Evolutionary conservation across 2,329 filamentous ascomycete species (phyloP).

Genomic region (Diplodia intermedia): DNA sequence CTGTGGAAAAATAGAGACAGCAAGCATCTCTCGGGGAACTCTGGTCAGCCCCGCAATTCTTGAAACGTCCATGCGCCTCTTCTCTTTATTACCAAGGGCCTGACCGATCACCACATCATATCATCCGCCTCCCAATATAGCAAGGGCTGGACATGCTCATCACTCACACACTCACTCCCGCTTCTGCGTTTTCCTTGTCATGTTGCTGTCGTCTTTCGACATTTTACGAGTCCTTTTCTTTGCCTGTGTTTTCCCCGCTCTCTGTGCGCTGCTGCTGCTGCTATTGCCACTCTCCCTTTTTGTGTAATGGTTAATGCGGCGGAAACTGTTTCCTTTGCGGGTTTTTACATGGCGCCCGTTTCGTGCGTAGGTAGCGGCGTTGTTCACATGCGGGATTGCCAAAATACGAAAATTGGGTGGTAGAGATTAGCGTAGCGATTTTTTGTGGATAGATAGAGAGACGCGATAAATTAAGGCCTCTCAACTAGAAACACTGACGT

Average conservation of each 20-base stretch:
- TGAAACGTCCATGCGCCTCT: constrained; percentile 9
- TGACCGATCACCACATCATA: not conserved
- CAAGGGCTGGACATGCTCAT: not conserved
- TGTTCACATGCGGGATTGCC: too few relatives aligned
- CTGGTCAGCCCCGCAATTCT: constrained; percentile 1
- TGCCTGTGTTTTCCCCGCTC: not conserved
- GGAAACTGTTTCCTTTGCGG: not conserved
- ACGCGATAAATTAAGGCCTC: too few relatives aligned
- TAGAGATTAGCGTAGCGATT: too few relatives aligned
- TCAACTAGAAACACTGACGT: too few relatives aligned
- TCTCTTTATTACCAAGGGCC: not conserved
- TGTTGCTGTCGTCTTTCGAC: not conserved
- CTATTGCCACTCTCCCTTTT: not conserved
- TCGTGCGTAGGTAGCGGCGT: not conserved
- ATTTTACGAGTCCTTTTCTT: not conserved
- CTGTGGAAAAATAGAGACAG: not conserved
- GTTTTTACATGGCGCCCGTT: too few relatives aligned
- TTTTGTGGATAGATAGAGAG: too few relatives aligned
- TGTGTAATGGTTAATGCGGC: constrained; percentile 22
- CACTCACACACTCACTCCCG: not conserved
- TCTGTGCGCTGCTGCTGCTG: not conserved
- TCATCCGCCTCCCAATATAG: not conserved
- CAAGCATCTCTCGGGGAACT: not conserved
- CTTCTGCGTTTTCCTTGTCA: constrained; percentile 7
- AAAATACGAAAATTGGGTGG: too few relatives aligned